These are phyloP conservation scores for Acacia pycnantha DNA, from an alignment of 331 rosid species.

Conservation along the genomic window DNA sequence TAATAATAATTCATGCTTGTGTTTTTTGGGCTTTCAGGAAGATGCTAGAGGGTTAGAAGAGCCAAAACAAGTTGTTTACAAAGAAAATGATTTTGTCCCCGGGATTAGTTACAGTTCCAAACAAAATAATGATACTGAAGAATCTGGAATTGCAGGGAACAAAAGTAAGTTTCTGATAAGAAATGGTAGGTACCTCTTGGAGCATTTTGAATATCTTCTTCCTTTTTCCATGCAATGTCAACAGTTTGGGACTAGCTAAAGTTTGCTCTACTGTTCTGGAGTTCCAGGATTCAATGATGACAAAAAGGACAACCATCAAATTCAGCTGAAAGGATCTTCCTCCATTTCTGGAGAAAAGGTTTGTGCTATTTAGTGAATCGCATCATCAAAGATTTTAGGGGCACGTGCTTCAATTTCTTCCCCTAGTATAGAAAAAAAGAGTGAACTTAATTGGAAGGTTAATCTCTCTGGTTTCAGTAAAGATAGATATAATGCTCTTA, in stretches of 20 bases:
- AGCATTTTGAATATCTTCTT: conserved; percentile 12
- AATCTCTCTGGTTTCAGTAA: not conserved
- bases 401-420: conserved; percentile 1
- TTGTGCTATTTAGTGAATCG: conserved; percentile 16
- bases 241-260: conserved; percentile 14
- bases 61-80: conserved; percentile 73
- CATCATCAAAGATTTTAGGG: not conserved
- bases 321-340: conserved; percentile 38
- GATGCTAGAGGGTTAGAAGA: conserved; percentile 64
- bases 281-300: conserved; percentile 52
- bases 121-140: conserved; percentile 32
- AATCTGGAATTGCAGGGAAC: conserved; percentile 38
- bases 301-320: conserved; percentile 33
- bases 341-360: conserved; percentile 57
- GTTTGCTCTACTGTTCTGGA: conserved; percentile 11
- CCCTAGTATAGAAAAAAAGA: not conserved
- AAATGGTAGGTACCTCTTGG: conserved; percentile 46
- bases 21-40: conserved; percentile 46
- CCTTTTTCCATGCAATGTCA: conserved; percentile 26
- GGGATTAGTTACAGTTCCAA: conserved; percentile 22
- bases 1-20: not conserved
- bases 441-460: not conserved
- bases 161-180: conserved; percentile 35
- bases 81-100: conserved; percentile 51
- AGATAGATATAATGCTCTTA: not conserved